Evolutionary conservation across 495 filamentous ascomycete species (phyloP).

Genomic region (Viridothelium virens): DNA sequence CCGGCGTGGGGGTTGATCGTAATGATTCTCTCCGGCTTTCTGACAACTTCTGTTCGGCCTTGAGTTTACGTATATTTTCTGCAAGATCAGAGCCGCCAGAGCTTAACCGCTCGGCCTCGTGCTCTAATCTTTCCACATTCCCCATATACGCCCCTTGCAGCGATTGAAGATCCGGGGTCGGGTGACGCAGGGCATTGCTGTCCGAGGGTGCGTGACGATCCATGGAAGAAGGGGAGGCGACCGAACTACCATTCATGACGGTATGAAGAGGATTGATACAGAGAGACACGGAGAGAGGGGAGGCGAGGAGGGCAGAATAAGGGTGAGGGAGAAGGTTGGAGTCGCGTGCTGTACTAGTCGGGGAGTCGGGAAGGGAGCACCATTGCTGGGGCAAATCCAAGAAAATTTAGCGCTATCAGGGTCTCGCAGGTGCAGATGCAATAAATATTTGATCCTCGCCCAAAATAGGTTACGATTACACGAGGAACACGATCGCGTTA

Average conservation of each 20-base stretch:
- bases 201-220: neutral
- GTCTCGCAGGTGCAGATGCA: neutral
- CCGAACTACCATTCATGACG: neutral
- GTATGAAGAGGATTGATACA: neutral
- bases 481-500: neutral
- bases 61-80: slow-evolving; percentile 71
- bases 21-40: slow-evolving; percentile 44
- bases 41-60: slow-evolving; percentile 64
- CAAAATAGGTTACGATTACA: neutral
- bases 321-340: neutral
- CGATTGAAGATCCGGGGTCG: slow-evolving; percentile 66
- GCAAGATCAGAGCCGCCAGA: slow-evolving; percentile 70
- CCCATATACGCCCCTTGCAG: slow-evolving; percentile 63
- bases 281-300: neutral
- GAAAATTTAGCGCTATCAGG: slow-evolving; percentile 5
- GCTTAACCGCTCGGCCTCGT: slow-evolving; percentile 73
- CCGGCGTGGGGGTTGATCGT: slow-evolving; percentile 11
- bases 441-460: neutral
- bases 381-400: neutral
- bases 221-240: neutral
- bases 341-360: neutral
- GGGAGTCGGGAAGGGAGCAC: no score
- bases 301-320: neutral
- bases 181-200: slow-evolving; percentile 50
- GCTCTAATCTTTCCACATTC: slow-evolving; percentile 77